Conservation (phyloP, 805 yeast species). For the Wickerhamomyces ciferrii region DNA sequence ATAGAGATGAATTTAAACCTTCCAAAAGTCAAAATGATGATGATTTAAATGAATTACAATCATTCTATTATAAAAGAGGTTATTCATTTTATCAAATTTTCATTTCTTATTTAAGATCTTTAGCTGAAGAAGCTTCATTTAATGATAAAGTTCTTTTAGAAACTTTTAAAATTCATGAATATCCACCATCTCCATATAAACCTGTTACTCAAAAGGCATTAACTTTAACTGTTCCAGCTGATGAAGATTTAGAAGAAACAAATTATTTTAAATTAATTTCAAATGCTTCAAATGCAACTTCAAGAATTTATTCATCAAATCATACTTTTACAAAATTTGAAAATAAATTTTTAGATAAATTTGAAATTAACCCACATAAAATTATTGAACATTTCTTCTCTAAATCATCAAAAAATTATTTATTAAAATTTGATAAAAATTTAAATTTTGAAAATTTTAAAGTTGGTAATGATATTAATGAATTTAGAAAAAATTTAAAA, state of each 20-base stretch:
- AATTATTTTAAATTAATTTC: constrained; percentile 28
- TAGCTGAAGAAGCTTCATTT: constrained; percentile 25
- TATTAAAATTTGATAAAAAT: constrained; percentile 25
- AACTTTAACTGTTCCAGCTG: constrained; percentile 27
- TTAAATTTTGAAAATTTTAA: constrained; percentile 25
- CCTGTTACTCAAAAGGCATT: constrained; percentile 30
- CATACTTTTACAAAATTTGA: constrained; percentile 32
- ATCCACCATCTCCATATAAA: constrained; percentile 27
- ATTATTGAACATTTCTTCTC: constrained; percentile 28
- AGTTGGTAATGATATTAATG: constrained; percentile 17
- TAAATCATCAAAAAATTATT: constrained; percentile 28
- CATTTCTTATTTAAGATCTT: constrained; percentile 26
- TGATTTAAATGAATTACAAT: constrained; percentile 25
- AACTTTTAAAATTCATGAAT: constrained; percentile 24
- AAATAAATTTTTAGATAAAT: constrained; percentile 34
- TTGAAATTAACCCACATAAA: constrained; percentile 32
- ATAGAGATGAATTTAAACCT: constrained; percentile 17
- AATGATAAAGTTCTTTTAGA: constrained; percentile 26
- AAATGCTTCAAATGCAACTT: constrained; percentile 30
- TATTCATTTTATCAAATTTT: constrained; percentile 28
- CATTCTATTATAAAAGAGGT: constrained; percentile 28
- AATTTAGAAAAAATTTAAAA: constrained; percentile 18
- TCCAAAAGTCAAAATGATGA: constrained; percentile 12
- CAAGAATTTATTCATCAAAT: constrained; percentile 25
- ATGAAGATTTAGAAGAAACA: constrained; percentile 13